Evolutionary conservation across 371 early-diverging fungal genomes (phyloP).

Genomic region (Apophysomyces trapeziformis): DNA sequence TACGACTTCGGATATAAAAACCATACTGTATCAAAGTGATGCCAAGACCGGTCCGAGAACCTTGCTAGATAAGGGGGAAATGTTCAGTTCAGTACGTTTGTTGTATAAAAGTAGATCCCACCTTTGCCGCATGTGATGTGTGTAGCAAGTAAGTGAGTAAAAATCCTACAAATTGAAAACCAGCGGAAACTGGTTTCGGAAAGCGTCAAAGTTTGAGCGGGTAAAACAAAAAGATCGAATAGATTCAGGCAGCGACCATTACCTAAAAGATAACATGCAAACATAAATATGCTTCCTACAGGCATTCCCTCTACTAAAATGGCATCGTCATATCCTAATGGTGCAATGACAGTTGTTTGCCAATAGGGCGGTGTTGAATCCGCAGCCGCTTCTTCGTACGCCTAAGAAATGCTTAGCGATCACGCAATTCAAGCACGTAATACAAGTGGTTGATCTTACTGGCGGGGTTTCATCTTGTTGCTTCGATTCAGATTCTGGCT

Average conservation of each 20-base stretch:
- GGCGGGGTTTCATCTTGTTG: slow-evolving; percentile 50
- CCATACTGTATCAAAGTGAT: slow-evolving; percentile 59
- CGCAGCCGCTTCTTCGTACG: slow-evolving; percentile 64
- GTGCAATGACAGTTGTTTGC: slow-evolving; percentile 63
- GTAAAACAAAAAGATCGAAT: neutral
- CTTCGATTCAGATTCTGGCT: slow-evolving; percentile 49
- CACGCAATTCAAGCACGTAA: neutral
- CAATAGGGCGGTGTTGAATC: slow-evolving; percentile 70
- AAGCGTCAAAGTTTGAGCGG: neutral
- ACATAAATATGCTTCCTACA: slow-evolving; percentile 61
- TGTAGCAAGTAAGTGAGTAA: slow-evolving; percentile 64
- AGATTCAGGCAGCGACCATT: slow-evolving; percentile 10
- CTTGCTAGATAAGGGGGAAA: slow-evolving; percentile 39
- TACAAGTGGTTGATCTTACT: slow-evolving; percentile 22
- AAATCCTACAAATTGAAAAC: slow-evolving; percentile 76
- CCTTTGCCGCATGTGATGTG: slow-evolving; percentile 61
- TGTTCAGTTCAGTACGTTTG: neutral
- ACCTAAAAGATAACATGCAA: slow-evolving; percentile 68
- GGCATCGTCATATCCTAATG: slow-evolving; percentile 60
- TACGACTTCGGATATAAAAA: slow-evolving; percentile 56
- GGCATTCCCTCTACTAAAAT: slow-evolving; percentile 70
- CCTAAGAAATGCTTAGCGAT: slow-evolving; percentile 30
- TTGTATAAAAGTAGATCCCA: slow-evolving; percentile 18
- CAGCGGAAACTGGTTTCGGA: slow-evolving; percentile 59
- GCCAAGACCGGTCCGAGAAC: slow-evolving; percentile 66